Evolutionary conservation across 768 basidiomycete species (phyloP).

Genomic region (Lactifluus pinguis): DNA sequence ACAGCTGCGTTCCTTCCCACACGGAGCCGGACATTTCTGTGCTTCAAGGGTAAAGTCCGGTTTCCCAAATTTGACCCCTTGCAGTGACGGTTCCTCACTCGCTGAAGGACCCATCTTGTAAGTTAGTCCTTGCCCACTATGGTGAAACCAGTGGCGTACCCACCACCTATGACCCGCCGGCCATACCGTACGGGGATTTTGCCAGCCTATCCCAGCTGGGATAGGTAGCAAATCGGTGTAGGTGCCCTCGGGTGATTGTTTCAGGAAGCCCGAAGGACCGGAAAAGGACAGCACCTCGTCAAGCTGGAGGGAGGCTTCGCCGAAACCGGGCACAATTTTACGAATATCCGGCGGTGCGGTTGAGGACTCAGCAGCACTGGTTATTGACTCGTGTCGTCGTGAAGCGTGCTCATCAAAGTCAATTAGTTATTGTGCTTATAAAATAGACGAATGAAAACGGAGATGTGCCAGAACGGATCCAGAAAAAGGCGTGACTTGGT

Average conservation of each 20-base stretch:
- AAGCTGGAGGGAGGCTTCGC: neutral
- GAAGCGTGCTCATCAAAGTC: slow-evolving; percentile 1
- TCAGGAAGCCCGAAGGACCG: neutral
- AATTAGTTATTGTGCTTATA: too few relatives aligned
- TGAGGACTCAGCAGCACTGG: too few relatives aligned
- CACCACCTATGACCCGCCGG: neutral
- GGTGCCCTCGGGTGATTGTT: neutral
- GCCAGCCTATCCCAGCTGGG: neutral
- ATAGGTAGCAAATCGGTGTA: neutral
- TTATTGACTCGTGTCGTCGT: too few relatives aligned
- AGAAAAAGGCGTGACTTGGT: too few relatives aligned
- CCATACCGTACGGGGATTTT: neutral
- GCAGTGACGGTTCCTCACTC: neutral
- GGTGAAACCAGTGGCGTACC: too few relatives aligned
- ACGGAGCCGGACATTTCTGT: slow-evolving; percentile 38
- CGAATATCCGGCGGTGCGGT: slow-evolving; percentile 34
- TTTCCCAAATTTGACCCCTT: neutral
- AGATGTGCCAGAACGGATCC: too few relatives aligned
- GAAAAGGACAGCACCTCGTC: slow-evolving; percentile 1
- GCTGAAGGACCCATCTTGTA: neutral
- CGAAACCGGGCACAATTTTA: slow-evolving; percentile 35
- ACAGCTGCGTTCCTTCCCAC: slow-evolving; percentile 56
- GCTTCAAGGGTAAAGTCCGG: slow-evolving; percentile 13
- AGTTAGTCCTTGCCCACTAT: slow-evolving; percentile 24
- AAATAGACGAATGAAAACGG: too few relatives aligned